Base-by-base conservation (phyloP, 2,329 filamentous ascomycete species). In the Fusarium setosum region DNA sequence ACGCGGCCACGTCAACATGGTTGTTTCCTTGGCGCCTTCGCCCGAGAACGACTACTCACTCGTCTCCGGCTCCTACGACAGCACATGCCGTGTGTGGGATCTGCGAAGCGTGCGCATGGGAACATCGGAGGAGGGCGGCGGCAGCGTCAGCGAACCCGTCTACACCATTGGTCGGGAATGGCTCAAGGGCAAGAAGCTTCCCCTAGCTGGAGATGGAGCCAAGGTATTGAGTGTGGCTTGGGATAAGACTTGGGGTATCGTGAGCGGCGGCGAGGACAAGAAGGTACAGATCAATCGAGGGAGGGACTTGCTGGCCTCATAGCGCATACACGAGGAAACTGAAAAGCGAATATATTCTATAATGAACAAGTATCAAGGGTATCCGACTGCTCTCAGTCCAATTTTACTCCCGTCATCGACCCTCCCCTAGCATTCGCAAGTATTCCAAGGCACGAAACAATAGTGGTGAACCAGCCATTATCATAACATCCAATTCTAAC, bases 11-110 rank as follows among this genome's bases (percentile, higher is more conserved):
- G 88, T 88, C 60, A 97, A 97, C 81, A 87, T 87, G 81, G 83
- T 90, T 17, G 81, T 83, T 2, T 81, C 81, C 8, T 72, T 89
- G 29, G 74, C 77, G 2, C 75, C 81, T 10, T 82, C 81, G 35
- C 88, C 86, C 7, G 85, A 88, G 37, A 94, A 90, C 73, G 88
- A 90, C 63, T 93, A 94, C 80, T 89, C 91, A n/a, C 84, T 99
- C 9, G 92, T 95, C 0, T 96, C 92, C 29, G 95, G 88, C n/a
- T 92, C 91, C 42, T 92, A 97, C 77, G 96, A 99, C 77, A 94
- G 95, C 31, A 97, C 93, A 2, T 96, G 93, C 73, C 88, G 94
- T 50, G 89, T 99, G 47, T 99, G 96, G 96, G 96, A 99, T 82
- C 85, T 98, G 67, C 86, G 96, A 54, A 90, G 88, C 72, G 88